Conservation (phyloP, 768 basidiomycete species). For the Tricholoma terreum region DNA sequence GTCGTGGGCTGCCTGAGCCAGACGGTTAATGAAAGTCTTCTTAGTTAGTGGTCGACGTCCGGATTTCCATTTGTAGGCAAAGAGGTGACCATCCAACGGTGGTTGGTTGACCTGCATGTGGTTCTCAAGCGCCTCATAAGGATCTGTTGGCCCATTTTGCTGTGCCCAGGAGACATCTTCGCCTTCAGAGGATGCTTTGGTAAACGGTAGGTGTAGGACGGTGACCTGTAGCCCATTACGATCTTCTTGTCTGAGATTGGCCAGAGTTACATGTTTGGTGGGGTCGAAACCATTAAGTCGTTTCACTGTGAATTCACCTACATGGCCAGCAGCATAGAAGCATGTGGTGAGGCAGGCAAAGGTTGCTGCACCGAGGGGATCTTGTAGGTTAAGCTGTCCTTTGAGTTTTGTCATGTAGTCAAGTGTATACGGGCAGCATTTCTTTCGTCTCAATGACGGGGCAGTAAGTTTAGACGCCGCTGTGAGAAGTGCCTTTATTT, state of each 20-base stretch:
- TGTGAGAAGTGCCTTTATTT: too few species aligned
- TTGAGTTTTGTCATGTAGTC: too few species aligned
- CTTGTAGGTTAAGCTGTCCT: too few species aligned
- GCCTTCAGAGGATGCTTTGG: not conserved
- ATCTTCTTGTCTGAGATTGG: slow-evolving; percentile 1
- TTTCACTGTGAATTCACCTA: slow-evolving; percentile 21
- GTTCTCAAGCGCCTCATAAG: not conserved
- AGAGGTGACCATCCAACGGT: not conserved
- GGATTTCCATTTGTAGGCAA: not conserved
- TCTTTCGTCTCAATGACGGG: too few species aligned
- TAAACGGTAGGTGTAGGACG: slow-evolving; percentile 1
- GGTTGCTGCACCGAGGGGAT: too few species aligned
- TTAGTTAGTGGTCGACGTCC: slow-evolving; percentile 18
- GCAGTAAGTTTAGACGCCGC: too few species aligned
- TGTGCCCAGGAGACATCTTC: slow-evolving; percentile 12
- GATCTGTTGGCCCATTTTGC: slow-evolving; percentile 11
- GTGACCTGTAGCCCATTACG: not conserved
- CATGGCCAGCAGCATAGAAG: slow-evolving; percentile 12
- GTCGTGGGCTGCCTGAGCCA: slow-evolving; percentile 3
- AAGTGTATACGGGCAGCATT: too few species aligned
- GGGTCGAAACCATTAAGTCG: not conserved
- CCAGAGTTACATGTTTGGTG: not conserved
- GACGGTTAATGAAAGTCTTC: slow-evolving; percentile 10
- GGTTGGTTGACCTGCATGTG: slow-evolving; percentile 7
- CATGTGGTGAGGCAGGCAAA: slow-evolving; percentile 14